Evolutionary conservation across 305 asterid genomes (phyloP).

Genomic region (Fraxinus platypoda): DNA sequence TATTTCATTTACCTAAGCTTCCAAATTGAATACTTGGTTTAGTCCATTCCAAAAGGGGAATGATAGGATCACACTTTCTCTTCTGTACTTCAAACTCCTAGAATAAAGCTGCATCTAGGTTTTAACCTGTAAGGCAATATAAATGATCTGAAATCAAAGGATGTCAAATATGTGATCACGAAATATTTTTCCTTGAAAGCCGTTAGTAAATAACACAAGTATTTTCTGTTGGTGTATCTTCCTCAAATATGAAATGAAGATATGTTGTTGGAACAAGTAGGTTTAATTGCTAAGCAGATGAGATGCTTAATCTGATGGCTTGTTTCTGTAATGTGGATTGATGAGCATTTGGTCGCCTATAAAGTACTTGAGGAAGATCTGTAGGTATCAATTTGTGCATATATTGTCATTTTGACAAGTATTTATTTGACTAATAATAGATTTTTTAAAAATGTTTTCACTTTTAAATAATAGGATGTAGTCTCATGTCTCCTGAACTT

Average conservation of each 20-base stretch:
- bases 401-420: not conserved
- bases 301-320: not conserved
- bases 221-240: not conserved
- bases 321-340: not conserved
- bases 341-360: not conserved
- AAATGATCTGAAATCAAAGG: constrained; percentile 1
- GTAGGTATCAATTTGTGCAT: not conserved
- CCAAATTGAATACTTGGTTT: not conserved
- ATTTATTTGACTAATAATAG: not conserved
- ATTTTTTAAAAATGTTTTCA: not conserved
- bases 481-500: not conserved
- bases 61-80: not conserved
- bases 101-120: not conserved
- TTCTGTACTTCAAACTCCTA: not conserved
- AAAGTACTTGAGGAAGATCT: not conserved
- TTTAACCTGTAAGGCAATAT: not conserved
- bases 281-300: not conserved
- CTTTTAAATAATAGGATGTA: not conserved
- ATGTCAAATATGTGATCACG: not conserved
- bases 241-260: not conserved
- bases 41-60: not conserved
- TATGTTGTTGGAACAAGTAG: not conserved
- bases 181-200: not conserved
- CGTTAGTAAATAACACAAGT: not conserved
- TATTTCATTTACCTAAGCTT: not conserved